These are phyloP conservation scores for Calocera cornea DNA, from an alignment of 768 basidiomycete species.

Conservation along the genomic window DNA sequence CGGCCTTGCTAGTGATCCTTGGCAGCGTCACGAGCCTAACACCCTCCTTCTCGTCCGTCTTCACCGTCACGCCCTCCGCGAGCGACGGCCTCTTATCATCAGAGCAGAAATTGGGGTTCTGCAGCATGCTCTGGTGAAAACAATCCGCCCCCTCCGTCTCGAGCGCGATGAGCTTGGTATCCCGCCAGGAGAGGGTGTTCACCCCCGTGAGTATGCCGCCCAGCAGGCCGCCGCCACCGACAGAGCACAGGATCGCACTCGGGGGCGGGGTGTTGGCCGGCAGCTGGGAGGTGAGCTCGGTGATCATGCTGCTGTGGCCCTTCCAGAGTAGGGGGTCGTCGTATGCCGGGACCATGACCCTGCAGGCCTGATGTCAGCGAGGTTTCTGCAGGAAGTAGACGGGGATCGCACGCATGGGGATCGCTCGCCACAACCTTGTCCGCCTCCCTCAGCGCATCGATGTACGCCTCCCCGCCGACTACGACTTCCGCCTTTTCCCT, in stretches of 20 bases:
- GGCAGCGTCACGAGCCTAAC: constrained; percentile 46
- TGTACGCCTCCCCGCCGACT: constrained; percentile 44
- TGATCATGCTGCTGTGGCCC: constrained; percentile 62
- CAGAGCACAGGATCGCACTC: constrained; percentile 62
- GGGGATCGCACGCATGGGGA: constrained; percentile 37
- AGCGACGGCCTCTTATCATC: constrained; percentile 24
- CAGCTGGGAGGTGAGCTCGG: constrained; percentile 47
- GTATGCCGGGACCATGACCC: constrained; percentile 58
- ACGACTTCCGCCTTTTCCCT: constrained; percentile 44
- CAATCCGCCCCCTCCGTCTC: constrained; percentile 63
- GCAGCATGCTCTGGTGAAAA: constrained; percentile 55
- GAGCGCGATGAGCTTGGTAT: constrained; percentile 50
- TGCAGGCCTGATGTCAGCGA: constrained; percentile 17
- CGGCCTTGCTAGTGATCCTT: constrained; percentile 47
- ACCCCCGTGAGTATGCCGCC: constrained; percentile 63
- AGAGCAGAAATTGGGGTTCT: constrained; percentile 25
- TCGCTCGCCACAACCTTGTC: constrained; percentile 32
- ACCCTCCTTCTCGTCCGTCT: constrained; percentile 31
- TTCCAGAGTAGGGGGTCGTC: constrained; percentile 58
- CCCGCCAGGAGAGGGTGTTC: constrained; percentile 48
- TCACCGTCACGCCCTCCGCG: constrained; percentile 32
- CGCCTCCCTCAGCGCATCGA: constrained; percentile 44
- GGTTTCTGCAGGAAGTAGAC: not conserved
- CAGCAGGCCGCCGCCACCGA: constrained; percentile 60
- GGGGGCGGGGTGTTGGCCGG: constrained; percentile 30